Conservation (phyloP, 805 yeast genomes). For the Candida pini region DNA sequence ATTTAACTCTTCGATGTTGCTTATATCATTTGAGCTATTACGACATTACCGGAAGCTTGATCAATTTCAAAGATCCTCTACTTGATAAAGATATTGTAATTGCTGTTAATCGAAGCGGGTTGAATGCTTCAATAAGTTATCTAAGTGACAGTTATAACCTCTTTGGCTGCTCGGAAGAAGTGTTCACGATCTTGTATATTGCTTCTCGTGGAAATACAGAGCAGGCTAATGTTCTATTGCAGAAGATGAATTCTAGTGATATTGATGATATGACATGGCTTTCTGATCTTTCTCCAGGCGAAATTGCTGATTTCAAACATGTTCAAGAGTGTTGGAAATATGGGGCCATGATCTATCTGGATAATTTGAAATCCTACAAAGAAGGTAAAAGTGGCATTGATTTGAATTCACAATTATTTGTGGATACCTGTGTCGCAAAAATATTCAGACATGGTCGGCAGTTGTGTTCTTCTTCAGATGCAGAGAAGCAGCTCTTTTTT, state of each 20-base stretch:
- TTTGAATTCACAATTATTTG: constrained; percentile 2
- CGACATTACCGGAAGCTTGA: constrained; percentile 7
- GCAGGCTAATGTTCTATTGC: constrained; percentile 3
- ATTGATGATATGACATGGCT: constrained; percentile 1
- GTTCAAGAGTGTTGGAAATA: constrained; percentile 8
- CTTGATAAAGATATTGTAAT: constrained; percentile 7
- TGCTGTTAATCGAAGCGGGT: constrained; percentile 3
- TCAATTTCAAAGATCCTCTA: constrained; percentile 8
- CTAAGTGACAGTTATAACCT: constrained; percentile 8
- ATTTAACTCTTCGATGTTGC: constrained; percentile 3
- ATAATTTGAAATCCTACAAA: constrained; percentile 4
- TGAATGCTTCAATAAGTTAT: constrained; percentile 1
- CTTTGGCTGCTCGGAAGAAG: constrained; percentile 8
- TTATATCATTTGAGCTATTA: constrained; percentile 6
- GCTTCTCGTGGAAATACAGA: constrained; percentile 6
- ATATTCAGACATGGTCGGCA: constrained; percentile 4
- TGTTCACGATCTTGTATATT: constrained; percentile 6
- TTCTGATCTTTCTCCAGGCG: constrained; percentile 3
- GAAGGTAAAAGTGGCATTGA: constrained; percentile 1
- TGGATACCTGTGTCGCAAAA: constrained; percentile 8
- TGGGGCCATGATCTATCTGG: constrained; percentile 5
- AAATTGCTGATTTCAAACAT: constrained; percentile 5
- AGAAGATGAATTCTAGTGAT: constrained; percentile 1
- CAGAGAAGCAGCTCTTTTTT: constrained; percentile 7
- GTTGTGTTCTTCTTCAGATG: constrained; percentile 1